Base-by-base conservation (phyloP, 2,329 filamentous ascomycete genomes). In the Cercospora citrullina region DNA sequence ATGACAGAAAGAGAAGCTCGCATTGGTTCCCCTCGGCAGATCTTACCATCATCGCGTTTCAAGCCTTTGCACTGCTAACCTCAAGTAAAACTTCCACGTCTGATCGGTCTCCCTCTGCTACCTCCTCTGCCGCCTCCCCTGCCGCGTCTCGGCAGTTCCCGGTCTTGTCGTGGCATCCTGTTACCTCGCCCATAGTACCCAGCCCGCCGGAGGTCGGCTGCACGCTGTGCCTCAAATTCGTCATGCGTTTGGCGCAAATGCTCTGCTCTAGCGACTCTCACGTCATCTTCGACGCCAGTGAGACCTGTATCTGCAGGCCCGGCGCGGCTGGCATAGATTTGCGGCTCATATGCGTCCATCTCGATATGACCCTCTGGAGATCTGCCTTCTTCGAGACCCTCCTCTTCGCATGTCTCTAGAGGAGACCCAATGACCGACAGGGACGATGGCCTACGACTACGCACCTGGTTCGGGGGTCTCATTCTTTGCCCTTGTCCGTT, bases 261-360 rank as follows among this genome's bases (percentile, higher is more conserved):
- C 30, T 36, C 55, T 59, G 55, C 55, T 59, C 55, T 26, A 16
- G 55, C 55, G 36, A 59, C 31, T 36, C 55, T 59, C 31, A 23
- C 16, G 9, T 31, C 55, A 7, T 59, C 55, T 2, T 59, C 55
- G 6, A 59, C 28, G 5, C 55, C 55, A 21, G 16, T 30, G 18
- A 59, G 55, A 59, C 55, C 55, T 3, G 55, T 59, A 21, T n/a
- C 9, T 33, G 18, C 55, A 31, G 30, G 2, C 2, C 31, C 55
- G 5, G n/a, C 55, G n/a, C 31, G 28, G 8, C 31, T 23, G 16
- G 18, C 30, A 36, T 18, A 30, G 55, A 59, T 7, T 7, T 59
- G 28, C 18, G 55, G 31, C 3, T 59, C 55, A 31, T 36, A 14
- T 14, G 55, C 55, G n/a, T 59, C 55, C 28, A 59, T 33, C 55